Evolutionary conservation across 345 rosid species (phyloP).

Genomic region (Syzygium aqueum): DNA sequence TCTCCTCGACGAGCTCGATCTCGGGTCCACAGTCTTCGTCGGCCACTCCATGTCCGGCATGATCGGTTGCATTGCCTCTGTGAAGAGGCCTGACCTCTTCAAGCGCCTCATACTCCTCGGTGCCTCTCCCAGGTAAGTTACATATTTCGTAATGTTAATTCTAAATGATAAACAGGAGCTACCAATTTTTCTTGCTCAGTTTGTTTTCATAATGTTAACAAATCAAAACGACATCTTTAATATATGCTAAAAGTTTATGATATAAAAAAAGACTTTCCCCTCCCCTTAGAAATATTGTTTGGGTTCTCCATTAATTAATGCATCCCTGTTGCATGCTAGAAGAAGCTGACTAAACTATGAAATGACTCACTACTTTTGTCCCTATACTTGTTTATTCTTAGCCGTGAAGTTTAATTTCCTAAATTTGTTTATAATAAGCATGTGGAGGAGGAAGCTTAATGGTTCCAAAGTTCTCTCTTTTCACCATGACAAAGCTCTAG

Average conservation of each 20-base stretch:
- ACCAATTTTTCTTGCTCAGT: not conserved
- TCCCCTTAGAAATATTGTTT: not conserved
- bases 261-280: not conserved
- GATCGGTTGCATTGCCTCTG: constrained; percentile 78
- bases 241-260: not conserved
- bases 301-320: too few species aligned
- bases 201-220: not conserved
- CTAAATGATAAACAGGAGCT: not conserved
- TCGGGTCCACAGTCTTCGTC: constrained; percentile 33
- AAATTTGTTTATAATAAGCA: not conserved
- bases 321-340: not conserved
- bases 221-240: not conserved
- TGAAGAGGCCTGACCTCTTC: constrained; percentile 63
- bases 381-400: not conserved
- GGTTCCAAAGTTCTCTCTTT: not conserved
- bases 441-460: not conserved
- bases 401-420: not conserved
- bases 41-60: constrained; percentile 90
- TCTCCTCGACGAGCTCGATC: constrained; percentile 43
- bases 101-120: constrained; percentile 41
- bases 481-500: not conserved
- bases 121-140: constrained; percentile 64
- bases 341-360: not conserved
- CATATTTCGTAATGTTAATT: not conserved
- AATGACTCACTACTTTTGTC: not conserved